Conservation (phyloP, 1,139 yeast species). For the Candida freyschussii region DNA sequence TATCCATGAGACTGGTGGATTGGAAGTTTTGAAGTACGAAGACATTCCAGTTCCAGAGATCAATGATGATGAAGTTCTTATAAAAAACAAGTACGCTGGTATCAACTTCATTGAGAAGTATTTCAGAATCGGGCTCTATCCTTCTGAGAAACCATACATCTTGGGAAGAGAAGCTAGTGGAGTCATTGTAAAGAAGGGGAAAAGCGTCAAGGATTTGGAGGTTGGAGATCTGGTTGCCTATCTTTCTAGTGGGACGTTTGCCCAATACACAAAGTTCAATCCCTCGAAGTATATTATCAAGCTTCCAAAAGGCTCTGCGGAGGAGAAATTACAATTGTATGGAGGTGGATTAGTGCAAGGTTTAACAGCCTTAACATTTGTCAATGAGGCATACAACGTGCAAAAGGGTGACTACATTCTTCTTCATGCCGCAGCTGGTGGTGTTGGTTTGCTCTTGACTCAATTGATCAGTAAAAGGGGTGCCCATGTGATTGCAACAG, state of each 20-base stretch:
- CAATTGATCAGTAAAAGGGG: constrained; percentile 60
- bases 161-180: constrained; percentile 90
- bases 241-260: constrained; percentile 48
- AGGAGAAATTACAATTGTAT: constrained; percentile 44
- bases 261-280: constrained; percentile 59
- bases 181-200: constrained; percentile 62
- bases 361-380: constrained; percentile 70
- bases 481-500: constrained; percentile 79
- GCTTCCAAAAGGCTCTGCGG: constrained; percentile 43
- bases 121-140: constrained; percentile 74
- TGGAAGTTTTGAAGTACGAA: constrained; percentile 47
- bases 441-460: constrained; percentile 68
- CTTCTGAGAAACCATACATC: constrained; percentile 50
- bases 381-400: constrained; percentile 61
- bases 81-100: constrained; percentile 73
- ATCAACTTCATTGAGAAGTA: constrained; percentile 79
- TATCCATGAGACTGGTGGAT: constrained; percentile 47
- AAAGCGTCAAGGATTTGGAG: constrained; percentile 46
- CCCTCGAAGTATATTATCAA: constrained; percentile 35
- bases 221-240: constrained; percentile 76
- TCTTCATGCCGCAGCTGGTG: constrained; percentile 94
- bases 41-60: constrained; percentile 58
- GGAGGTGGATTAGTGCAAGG: constrained; percentile 70
- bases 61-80: constrained; percentile 49
- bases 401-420: constrained; percentile 63